These are phyloP conservation scores for Psidium friedrichsthalianum DNA, from an alignment of 345 rosid species.

Conservation along the genomic window DNA sequence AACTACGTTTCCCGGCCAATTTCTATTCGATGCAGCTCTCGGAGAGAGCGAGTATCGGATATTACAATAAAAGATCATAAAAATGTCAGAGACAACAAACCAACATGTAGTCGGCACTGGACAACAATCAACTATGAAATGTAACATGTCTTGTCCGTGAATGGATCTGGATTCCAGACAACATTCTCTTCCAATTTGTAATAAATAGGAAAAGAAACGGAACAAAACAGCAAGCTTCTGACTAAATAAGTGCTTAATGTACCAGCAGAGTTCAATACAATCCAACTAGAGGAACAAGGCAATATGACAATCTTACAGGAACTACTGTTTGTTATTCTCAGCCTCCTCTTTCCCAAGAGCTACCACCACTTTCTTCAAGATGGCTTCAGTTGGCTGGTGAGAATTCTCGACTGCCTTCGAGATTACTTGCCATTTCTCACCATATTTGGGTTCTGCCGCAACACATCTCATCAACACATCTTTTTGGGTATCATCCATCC, in stretches of 20 bases:
- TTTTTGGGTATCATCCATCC: constrained; percentile 63
- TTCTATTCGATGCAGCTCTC: not conserved
- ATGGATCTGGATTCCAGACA: not conserved
- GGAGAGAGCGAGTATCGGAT: not conserved
- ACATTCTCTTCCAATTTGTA: not conserved
- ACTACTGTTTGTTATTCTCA: constrained; percentile 33
- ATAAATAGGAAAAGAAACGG: not conserved
- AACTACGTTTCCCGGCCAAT: not conserved
- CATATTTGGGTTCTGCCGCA: constrained; percentile 77
- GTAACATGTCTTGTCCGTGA: not conserved
- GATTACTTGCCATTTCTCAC: constrained; percentile 82
- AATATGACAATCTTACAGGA: not conserved
- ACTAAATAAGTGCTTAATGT: not conserved
- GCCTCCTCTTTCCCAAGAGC: constrained; percentile 73
- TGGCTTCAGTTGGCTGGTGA: constrained; percentile 70
- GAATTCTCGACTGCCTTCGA: constrained; percentile 87
- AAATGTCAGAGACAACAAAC: not conserved
- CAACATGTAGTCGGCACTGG: not conserved
- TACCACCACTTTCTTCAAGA: constrained; percentile 63
- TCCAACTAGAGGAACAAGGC: not conserved
- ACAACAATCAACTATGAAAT: not conserved
- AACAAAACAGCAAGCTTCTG: not conserved
- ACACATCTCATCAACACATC: constrained; percentile 66
- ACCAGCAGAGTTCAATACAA: not conserved
- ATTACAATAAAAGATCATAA: not conserved